Evolutionary conservation across 768 basidiomycete species (phyloP).

Genomic region (Aureoboletus auriporus): DNA sequence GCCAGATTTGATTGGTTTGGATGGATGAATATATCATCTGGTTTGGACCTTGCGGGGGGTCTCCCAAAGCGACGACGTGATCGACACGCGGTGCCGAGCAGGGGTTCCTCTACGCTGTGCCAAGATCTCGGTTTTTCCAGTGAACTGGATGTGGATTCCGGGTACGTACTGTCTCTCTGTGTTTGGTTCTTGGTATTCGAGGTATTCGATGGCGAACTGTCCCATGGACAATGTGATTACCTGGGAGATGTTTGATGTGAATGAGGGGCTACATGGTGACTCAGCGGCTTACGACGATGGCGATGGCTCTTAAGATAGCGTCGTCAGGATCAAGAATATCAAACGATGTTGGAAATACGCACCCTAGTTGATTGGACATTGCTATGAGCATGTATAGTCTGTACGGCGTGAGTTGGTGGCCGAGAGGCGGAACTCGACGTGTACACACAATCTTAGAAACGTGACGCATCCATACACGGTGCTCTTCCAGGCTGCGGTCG

Average conservation of each 20-base stretch:
- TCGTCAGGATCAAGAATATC: slow-evolving; percentile 8
- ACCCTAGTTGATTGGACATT: slow-evolving; percentile 73
- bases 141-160: background rate
- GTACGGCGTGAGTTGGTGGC: slow-evolving; percentile 1
- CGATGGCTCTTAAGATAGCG: slow-evolving; percentile 19
- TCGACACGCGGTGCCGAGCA: slow-evolving; percentile 12
- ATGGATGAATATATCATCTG: slow-evolving; percentile 59
- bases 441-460: slow-evolving; percentile 55
- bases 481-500: slow-evolving; percentile 50
- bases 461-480: slow-evolving; percentile 55
- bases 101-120: slow-evolving; percentile 23
- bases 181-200: slow-evolving; percentile 17
- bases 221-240: slow-evolving; percentile 52
- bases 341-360: slow-evolving; percentile 24
- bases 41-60: slow-evolving; percentile 50
- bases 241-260: slow-evolving; percentile 34
- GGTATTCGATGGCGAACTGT: slow-evolving; percentile 51
- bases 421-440: too few species aligned
- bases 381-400: slow-evolving; percentile 72
- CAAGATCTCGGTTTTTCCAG: background rate
- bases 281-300: slow-evolving; percentile 17
- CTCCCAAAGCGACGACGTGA: slow-evolving; percentile 15
- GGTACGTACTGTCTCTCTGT: slow-evolving; percentile 19
- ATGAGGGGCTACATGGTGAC: too few species aligned
- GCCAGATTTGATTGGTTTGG: slow-evolving; percentile 60